Evolutionary conservation across 2,329 filamentous ascomycete genomes (phyloP), one percentile per base, ranked within the genome.

Genomic region (Beauveria asiatica): DNA sequence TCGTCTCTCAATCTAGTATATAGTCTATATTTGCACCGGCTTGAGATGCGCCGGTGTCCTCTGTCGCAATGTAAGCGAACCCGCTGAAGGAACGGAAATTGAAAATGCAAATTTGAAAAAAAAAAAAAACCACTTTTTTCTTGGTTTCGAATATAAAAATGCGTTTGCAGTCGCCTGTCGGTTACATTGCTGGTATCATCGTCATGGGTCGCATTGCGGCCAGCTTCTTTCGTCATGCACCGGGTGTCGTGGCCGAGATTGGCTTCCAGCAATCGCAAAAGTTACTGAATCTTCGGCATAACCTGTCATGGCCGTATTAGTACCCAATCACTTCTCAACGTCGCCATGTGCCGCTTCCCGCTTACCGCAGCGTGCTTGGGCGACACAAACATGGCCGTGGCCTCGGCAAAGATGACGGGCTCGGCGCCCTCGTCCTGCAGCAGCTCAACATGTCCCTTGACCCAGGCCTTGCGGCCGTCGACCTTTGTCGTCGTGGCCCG

Each of bases 391-490:
- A 99, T 75, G 3, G 88, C 92, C 70, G 88, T 88, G 0, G 90
- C 93, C 74, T 95, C 90, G 8, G 88, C 91, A 62, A 97, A 73
- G 52, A 92, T 80, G 17, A 80, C 74, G 1, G 86, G 85, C 66
- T 80, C 78, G 73, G 86, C 81, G 9, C 84, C 83, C 39, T 66
- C 76, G 77, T 80, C 61, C 8, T 83, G 83, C 62, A 97, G 74
- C 59, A 90, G 87, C 80, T 96, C 92, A 67, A 97, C 86, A 66
- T 84, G 83, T 1, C 91, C 94, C 75, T 89, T 87, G 1, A 97
- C 91, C 91, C 91, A 97, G 13, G 92, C 93, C 78, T 97, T 97
- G 63, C 94, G 82, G 1, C 94, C 93, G 70, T 97, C 92, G 1
- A 93, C 89, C 76, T 88, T 92, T 10, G 83, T 86, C 21, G 92